These are phyloP conservation scores for Globisporangium acanthophoron DNA, from an alignment of 352 stramenopile species.

Conservation along the genomic window DNA sequence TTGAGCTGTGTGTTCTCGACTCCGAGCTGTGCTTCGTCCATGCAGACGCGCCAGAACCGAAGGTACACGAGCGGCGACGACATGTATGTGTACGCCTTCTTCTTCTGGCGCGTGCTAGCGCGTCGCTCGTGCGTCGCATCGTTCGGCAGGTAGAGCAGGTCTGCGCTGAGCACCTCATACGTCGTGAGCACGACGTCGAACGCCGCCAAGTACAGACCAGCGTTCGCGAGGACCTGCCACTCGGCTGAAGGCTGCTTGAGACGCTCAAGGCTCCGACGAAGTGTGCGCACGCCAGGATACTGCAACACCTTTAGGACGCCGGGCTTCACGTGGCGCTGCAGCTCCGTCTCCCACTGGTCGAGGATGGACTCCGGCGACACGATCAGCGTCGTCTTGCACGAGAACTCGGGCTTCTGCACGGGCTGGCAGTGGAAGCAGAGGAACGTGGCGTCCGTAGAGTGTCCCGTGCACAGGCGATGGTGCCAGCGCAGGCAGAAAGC, in stretches of 20 bases:
- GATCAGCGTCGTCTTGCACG: slow-evolving; percentile 87
- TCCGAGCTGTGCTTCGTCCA: slow-evolving; percentile 91
- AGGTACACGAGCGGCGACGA: slow-evolving; percentile 85
- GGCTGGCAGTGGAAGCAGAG: slow-evolving; percentile 65
- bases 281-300: slow-evolving; percentile 50
- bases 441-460: slow-evolving; percentile 18
- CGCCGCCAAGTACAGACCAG: slow-evolving; percentile 43
- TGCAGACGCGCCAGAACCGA: slow-evolving; percentile 86
- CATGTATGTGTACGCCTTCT: slow-evolving; percentile 82
- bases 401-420: slow-evolving; percentile 26
- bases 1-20: slow-evolving; percentile 76
- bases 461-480: slow-evolving; percentile 59
- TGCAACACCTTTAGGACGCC: slow-evolving; percentile 43
- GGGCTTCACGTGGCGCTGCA: slow-evolving; percentile 68
- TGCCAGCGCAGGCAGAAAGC: slow-evolving; percentile 51
- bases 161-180: slow-evolving; percentile 80
- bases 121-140: slow-evolving; percentile 33
- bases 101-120: slow-evolving; percentile 42
- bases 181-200: slow-evolving; percentile 91
- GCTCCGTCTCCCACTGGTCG: slow-evolving; percentile 87
- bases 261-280: slow-evolving; percentile 24
- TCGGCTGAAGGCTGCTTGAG: slow-evolving; percentile 29
- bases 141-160: slow-evolving; percentile 74
- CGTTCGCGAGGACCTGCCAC: slow-evolving; percentile 49
- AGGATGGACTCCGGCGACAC: slow-evolving; percentile 89